phyloP scores from a whole-genome alignment of 2,329 filamentous ascomycete genomes.

The Zymoseptoria pseudotritici region DNA sequence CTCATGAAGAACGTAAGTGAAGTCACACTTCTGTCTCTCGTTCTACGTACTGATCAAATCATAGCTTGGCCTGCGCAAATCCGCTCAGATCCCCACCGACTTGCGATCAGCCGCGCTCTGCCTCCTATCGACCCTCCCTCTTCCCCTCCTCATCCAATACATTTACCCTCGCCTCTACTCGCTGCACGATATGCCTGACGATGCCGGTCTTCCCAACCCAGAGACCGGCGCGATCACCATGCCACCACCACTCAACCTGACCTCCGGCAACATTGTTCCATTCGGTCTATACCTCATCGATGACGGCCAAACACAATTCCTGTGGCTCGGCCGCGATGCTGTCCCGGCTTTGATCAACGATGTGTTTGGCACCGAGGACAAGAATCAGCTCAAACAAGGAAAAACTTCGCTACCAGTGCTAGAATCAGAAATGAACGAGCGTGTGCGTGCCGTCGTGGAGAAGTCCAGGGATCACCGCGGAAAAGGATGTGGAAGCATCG shows the following conservation, averaged over 20 bases:
- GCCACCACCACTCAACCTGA: conserved; percentile 76
- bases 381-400: conserved; percentile 78
- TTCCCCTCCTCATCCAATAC: conserved; percentile 86
- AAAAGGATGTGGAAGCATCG: conserved; percentile 84
- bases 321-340: conserved; percentile 91
- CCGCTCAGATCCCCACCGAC: conserved; percentile 87
- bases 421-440: conserved; percentile 94
- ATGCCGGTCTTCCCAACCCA: conserved; percentile 75
- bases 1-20: conserved; percentile 86
- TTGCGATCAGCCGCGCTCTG: conserved; percentile 88
- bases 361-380: conserved; percentile 82
- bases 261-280: conserved; percentile 76
- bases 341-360: conserved; percentile 82
- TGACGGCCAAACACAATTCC: conserved; percentile 93
- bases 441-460: conserved; percentile 78
- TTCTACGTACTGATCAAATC: conserved; percentile 20
- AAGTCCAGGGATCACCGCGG: conserved; percentile 86
- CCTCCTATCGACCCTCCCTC: conserved; percentile 83
- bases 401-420: conserved; percentile 81
- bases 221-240: conserved; percentile 84
- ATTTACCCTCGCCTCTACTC: conserved; percentile 64
- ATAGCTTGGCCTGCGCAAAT: conserved; percentile 73
- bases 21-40: background rate
- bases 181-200: conserved; percentile 92
- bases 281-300: conserved; percentile 95